Conservation (phyloP, 768 basidiomycete genomes). For the Pluteus cervinus region DNA sequence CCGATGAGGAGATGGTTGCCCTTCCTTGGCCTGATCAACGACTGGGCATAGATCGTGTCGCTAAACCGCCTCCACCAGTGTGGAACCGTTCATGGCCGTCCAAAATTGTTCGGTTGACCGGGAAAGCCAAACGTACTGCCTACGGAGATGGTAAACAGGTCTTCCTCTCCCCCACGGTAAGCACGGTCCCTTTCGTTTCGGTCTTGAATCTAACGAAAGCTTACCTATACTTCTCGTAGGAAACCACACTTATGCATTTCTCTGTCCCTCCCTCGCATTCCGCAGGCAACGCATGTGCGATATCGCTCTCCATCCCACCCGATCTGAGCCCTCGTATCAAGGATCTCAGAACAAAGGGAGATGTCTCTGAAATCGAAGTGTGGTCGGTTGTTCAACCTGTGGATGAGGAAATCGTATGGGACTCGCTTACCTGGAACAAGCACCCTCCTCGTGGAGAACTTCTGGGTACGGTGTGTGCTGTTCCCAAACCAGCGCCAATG, state of each 20-base stretch:
- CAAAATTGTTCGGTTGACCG: too few relatives aligned
- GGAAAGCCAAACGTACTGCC: too few relatives aligned
- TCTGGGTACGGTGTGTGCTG: conserved; percentile 9
- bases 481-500: conserved; percentile 1
- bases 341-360: conserved; percentile 9
- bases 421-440: conserved; percentile 7
- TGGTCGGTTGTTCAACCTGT: conserved; percentile 10
- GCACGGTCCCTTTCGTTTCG: too few relatives aligned
- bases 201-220: too few relatives aligned
- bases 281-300: conserved; percentile 4
- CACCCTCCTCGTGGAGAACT: conserved; percentile 11
- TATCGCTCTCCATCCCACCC: conserved; percentile 6
- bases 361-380: conserved; percentile 11
- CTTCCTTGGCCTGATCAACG: too few relatives aligned
- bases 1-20: too few relatives aligned
- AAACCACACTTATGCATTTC: conserved; percentile 11
- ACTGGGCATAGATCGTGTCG: too few relatives aligned
- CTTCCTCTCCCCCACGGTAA: too few relatives aligned
- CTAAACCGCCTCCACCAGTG: too few relatives aligned
- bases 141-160: too few relatives aligned
- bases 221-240: too few relatives aligned
- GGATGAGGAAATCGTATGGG: conserved; percentile 6
- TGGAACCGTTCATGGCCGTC: too few relatives aligned
- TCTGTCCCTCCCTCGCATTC: conserved; percentile 5
- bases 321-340: neutral